phyloP scores from a whole-genome alignment of 257 asterid genomes.

The Prunella vulgaris region DNA sequence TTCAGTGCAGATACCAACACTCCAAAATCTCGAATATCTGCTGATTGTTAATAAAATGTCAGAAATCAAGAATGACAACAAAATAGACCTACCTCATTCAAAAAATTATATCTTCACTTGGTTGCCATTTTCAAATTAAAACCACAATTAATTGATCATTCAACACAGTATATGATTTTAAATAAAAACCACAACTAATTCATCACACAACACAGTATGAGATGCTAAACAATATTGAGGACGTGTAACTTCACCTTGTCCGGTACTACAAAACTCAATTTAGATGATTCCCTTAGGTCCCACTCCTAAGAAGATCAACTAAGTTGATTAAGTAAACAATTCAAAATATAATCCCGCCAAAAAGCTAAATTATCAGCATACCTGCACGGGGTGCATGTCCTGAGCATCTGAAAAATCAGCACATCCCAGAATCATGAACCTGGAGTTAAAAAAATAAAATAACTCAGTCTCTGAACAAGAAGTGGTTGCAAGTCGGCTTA shows the following conservation, averaged over 20 bases:
- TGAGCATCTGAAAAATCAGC: slow-evolving; percentile 96
- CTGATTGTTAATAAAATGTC: slow-evolving; percentile 7
- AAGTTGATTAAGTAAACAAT: slow-evolving; percentile 14
- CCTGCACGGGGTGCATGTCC: slow-evolving; percentile 86
- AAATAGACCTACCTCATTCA: background rate
- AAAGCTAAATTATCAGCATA: slow-evolving; percentile 20
- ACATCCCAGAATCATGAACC: slow-evolving; percentile 89
- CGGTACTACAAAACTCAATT: slow-evolving; percentile 87
- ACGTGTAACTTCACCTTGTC: slow-evolving; percentile 53
- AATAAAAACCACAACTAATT: no score
- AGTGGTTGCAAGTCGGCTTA: background rate
- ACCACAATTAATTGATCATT: slow-evolving; percentile 4
- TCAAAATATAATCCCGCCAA: background rate
- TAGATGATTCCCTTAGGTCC: slow-evolving; percentile 79
- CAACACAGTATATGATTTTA: slow-evolving; percentile 1
- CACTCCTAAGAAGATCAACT: slow-evolving; percentile 59
- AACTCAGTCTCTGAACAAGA: slow-evolving; percentile 11
- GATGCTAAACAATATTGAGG: slow-evolving; percentile 2
- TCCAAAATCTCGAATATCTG: slow-evolving; percentile 92
- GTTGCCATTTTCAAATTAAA: background rate
- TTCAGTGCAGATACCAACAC: slow-evolving; percentile 43
- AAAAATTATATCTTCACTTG: background rate
- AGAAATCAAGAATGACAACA: slow-evolving; percentile 4
- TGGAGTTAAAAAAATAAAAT: slow-evolving; percentile 31
- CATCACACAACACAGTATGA: no score